Percentiles rank a stretch among this genome's conserved stretches.
These are phyloP conservation scores for Buddleja alternifolia DNA, from an alignment of 257 asterid genomes.

Conservation along the genomic window DNA sequence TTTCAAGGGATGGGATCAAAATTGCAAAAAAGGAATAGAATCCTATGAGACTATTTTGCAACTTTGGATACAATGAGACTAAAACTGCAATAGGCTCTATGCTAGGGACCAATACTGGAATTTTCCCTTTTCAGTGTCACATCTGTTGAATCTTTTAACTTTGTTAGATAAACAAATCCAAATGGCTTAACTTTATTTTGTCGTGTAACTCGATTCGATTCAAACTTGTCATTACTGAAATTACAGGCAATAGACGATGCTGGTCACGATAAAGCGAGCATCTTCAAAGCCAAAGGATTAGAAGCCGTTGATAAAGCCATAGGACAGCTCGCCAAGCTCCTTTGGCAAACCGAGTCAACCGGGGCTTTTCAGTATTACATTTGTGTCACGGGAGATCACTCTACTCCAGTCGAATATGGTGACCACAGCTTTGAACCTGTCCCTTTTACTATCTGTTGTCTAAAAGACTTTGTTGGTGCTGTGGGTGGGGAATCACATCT, in stretches of 20 bases:
- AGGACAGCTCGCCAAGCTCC: conserved; percentile 85
- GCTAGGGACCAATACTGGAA: no score
- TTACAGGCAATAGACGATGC: conserved; percentile 96
- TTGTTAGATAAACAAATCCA: no score
- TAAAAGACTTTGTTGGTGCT: conserved; percentile 79
- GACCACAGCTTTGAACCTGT: conserved; percentile 99
- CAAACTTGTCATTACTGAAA: conserved; percentile 1
- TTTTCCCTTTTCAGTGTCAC: no score
- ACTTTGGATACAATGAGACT: no score
- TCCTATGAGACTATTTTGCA: no score
- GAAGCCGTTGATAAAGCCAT: conserved; percentile 95
- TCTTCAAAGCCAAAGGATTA: conserved; percentile 87
- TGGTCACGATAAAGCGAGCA: conserved; percentile 94
- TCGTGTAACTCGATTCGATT: not conserved
- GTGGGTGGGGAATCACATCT: conserved; percentile 70
- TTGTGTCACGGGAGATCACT: conserved; percentile 93
- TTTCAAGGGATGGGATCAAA: no score
- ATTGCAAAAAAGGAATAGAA: no score
- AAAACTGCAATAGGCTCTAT: no score
- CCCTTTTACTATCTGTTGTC: conserved; percentile 78
- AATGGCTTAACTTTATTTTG: not conserved
- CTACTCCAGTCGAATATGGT: conserved; percentile 98
- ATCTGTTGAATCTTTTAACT: no score
- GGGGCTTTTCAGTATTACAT: conserved; percentile 72
- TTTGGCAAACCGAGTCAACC: conserved; percentile 74